phyloP scores from a whole-genome alignment of 352 stramenopile genomes.

The Phytopythium cucurbitacearum region DNA sequence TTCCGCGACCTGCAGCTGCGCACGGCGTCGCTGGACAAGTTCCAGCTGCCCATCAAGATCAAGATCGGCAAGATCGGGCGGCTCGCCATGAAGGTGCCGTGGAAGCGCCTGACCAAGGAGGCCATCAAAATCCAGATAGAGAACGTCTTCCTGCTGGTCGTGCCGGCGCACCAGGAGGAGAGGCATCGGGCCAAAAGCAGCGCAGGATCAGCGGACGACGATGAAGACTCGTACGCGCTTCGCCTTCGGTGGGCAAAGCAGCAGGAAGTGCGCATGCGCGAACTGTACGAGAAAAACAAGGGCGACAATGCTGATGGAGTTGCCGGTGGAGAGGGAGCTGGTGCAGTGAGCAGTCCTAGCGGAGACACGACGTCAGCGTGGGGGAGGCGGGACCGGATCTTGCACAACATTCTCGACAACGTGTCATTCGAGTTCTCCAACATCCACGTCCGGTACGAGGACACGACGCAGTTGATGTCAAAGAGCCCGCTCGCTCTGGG shows the following conservation, averaged over 20 bases:
- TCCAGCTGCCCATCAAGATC: conserved; percentile 73
- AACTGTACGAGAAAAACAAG: conserved; percentile 71
- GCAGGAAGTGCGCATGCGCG: conserved; percentile 73
- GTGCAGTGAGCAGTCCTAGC: neutral
- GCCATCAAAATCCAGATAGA: conserved; percentile 74
- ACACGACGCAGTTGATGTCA: conserved; percentile 57
- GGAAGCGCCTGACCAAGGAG: conserved; percentile 79
- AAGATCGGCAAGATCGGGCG: conserved; percentile 64
- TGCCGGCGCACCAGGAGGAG: conserved; percentile 59
- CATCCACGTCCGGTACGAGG: conserved; percentile 82
- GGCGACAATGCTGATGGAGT: conserved; percentile 21
- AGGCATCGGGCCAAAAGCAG: conserved; percentile 23
- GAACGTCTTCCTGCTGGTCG: conserved; percentile 71
- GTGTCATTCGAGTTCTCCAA: conserved; percentile 78
- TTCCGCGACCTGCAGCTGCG: conserved; percentile 77
- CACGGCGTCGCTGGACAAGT: conserved; percentile 64
- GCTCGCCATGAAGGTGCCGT: conserved; percentile 78
- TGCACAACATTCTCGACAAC: conserved; percentile 83
- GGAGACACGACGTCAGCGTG: conserved; percentile 53
- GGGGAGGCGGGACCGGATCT: conserved; percentile 78
- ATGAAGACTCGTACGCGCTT: conserved; percentile 55
- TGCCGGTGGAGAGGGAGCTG: conserved; percentile 8
- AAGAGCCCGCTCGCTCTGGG: conserved; percentile 60
- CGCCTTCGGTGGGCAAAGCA: conserved; percentile 74
- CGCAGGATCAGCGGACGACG: conserved; percentile 12